Evolutionary conservation across 2,329 filamentous ascomycete species (phyloP), one percentile per base, ranked within the genome.

Genomic region (Davidsoniella virescens): DNA sequence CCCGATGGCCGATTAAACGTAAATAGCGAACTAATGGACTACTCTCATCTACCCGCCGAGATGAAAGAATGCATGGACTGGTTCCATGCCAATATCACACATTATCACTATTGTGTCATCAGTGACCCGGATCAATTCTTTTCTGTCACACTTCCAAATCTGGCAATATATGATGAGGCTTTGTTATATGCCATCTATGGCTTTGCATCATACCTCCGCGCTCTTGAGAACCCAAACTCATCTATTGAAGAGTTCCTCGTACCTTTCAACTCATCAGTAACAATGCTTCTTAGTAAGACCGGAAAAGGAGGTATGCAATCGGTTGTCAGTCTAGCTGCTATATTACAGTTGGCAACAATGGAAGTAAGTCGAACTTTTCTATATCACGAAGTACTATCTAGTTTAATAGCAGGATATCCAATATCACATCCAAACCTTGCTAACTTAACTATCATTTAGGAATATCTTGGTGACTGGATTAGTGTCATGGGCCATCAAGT

Each of bases 381-480:
- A 33, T 33, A 4, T 33, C 10, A 55, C 16, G 26, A 33, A 33
- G 26, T 12, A 12, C 26, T 5, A 33, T 8, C 10, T 5, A 33
- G 8, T 33, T 33, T 5, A 33, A 33, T 12, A 8, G 5, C 26
- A 8, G 8, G 26, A 33, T 12, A 33, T 33, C 10, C 26, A 33
- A 12, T 33, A 18, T 8, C 40, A 20, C 45, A 14, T 25, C 54
- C 57, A 47, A 59, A 52, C 14, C 14, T 1, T 33, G 26, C 37
- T 45, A 50, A 50, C 55, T n/a, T 59, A 25, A 16, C 26, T 16
- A 5, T 7, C 4, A 20, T 18, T 7, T 59, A 94, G 87, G 92
- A 96, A 65, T 93, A 87, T 59, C 72, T 96, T 43, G 92, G 92
- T 10, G 92, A 98, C 61, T 96, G 87, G 87, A 78, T 93, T 49